Evolutionary conservation across 1,284 basidiomycete species (phyloP).

Genomic region (Trichosporon ovoides): DNA sequence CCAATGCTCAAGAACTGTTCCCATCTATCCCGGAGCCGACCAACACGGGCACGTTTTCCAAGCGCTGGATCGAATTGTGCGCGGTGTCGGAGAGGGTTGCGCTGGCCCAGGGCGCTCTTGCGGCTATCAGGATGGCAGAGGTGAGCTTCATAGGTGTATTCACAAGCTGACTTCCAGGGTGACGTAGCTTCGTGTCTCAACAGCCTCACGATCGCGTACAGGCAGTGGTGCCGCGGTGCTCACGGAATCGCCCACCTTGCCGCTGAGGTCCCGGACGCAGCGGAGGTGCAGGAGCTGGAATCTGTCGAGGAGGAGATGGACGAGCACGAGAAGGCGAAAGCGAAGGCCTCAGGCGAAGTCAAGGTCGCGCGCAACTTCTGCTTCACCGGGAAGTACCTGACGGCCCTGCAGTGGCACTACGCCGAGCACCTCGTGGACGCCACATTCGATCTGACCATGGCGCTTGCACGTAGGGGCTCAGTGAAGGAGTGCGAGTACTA

Average conservation of each 20-base stretch:
- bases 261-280: constrained; percentile 14
- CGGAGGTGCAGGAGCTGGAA: constrained; percentile 25
- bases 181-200: constrained; percentile 60
- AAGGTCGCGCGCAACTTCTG: constrained; percentile 6
- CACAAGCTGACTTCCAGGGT: constrained; percentile 53
- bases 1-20: constrained; percentile 50
- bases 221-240: constrained; percentile 72
- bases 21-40: constrained; percentile 28
- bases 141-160: constrained; percentile 48
- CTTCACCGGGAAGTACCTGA: constrained; percentile 46
- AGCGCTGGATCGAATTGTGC: constrained; percentile 59
- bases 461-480: constrained; percentile 67
- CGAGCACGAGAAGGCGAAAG: constrained; percentile 7
- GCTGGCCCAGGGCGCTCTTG: constrained; percentile 62
- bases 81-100: constrained; percentile 63
- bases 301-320: constrained; percentile 9
- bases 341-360: not conserved
- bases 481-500: constrained; percentile 77
- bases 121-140: constrained; percentile 62
- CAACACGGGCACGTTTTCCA: constrained; percentile 51
- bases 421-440: constrained; percentile 61
- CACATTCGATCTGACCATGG: constrained; percentile 59
- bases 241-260: constrained; percentile 63
- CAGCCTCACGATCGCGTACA: constrained; percentile 63
- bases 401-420: constrained; percentile 67